Evolutionary conservation across 1,284 basidiomycete species (phyloP).

Genomic region (Agaricales sp.): DNA sequence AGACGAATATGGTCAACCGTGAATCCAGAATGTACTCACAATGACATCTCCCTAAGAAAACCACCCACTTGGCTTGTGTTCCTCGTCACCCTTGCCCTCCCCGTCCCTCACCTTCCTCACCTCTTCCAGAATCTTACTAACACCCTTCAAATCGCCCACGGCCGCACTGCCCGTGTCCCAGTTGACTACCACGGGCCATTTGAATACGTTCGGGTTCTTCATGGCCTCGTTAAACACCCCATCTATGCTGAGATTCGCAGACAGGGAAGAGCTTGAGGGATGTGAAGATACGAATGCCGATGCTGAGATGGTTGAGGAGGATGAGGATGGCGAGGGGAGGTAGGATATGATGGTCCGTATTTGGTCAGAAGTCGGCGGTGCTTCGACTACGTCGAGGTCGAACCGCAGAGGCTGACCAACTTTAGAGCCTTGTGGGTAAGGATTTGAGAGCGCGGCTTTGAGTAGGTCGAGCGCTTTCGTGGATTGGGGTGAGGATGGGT

Average conservation of each 20-base stretch:
- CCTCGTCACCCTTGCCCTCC: constrained; percentile 33
- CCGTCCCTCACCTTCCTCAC: constrained; percentile 55
- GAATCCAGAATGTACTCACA: no score
- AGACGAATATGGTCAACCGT: no score
- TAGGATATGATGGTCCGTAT: constrained; percentile 56
- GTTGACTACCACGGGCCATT: constrained; percentile 73
- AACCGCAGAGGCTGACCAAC: constrained; percentile 45
- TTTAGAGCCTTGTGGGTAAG: constrained; percentile 38
- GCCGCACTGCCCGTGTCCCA: constrained; percentile 61
- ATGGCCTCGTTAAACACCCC: constrained; percentile 40
- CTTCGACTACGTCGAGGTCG: constrained; percentile 60
- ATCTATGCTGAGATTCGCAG: constrained; percentile 27
- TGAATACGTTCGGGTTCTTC: constrained; percentile 47
- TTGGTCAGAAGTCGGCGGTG: constrained; percentile 56
- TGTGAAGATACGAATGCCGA: constrained; percentile 44
- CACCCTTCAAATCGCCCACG: constrained; percentile 59
- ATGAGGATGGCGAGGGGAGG: constrained; percentile 23
- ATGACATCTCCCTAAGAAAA: no score
- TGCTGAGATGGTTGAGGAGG: constrained; percentile 20
- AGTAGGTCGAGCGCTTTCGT: constrained; percentile 47
- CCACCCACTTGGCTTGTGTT: constrained; percentile 40
- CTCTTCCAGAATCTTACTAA: constrained; percentile 50
- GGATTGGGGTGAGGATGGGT: constrained; percentile 53
- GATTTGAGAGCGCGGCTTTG: constrained; percentile 40
- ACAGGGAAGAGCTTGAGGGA: constrained; percentile 29